These are phyloP conservation scores for Pleochaeta shiraiana DNA, from an alignment of 2,329 filamentous ascomycete species.

Conservation along the genomic window DNA sequence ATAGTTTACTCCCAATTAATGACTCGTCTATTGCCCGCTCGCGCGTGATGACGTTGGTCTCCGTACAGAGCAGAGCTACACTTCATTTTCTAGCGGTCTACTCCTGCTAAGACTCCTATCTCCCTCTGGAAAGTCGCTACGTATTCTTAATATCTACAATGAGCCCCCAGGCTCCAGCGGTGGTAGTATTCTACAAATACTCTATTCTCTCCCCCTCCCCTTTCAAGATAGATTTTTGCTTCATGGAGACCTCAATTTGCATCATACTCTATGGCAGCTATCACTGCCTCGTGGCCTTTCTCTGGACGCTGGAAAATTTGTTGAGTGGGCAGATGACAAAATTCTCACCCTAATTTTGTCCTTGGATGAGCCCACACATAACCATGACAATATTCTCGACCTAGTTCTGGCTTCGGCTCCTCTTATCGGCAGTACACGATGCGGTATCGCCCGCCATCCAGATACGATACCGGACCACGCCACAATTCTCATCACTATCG, in stretches of 20 bases:
- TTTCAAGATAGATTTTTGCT: neutral
- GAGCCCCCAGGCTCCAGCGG: neutral
- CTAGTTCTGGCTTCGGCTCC: no score
- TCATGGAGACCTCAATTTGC: neutral
- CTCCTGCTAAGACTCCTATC: neutral
- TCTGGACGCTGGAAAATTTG: no score
- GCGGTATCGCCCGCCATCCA: no score
- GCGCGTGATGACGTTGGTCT: neutral
- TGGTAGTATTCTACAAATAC: neutral
- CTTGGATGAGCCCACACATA: no score
- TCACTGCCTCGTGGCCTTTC: neutral
- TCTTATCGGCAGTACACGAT: no score
- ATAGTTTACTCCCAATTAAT: neutral
- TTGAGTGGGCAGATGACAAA: no score
- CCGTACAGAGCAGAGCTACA: neutral
- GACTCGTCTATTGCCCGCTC: neutral
- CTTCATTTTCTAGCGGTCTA: neutral
- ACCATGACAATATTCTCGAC: no score
- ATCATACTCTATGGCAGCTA: neutral
- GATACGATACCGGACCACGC: no score
- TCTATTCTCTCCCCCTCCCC: no score
- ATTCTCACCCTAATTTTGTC: no score
- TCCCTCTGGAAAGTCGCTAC: neutral
- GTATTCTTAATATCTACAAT: neutral
- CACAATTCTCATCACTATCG: no score